Evolutionary conservation across 78 protist genomes (phyloP).

Genomic region (Dictyostelium intermedium): DNA sequence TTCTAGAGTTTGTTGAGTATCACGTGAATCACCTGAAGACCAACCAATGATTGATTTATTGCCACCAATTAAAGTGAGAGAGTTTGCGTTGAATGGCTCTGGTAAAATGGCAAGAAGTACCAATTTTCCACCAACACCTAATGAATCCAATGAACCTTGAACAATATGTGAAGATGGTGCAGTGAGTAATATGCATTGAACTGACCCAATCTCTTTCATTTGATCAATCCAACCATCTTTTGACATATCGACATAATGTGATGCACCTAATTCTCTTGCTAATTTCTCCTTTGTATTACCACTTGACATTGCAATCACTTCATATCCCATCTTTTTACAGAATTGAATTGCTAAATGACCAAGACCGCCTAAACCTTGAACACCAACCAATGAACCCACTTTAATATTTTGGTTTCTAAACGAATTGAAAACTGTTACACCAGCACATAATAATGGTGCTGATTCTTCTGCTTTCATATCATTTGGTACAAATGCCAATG

Average conservation of each 20-base stretch:
- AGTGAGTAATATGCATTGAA: not conserved
- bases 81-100: not conserved
- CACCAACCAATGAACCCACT: conserved; percentile 45
- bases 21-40: conserved; percentile 12
- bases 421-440: conserved; percentile 77
- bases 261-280: conserved; percentile 57
- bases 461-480: not conserved
- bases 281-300: not conserved
- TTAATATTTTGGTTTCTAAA: conserved; percentile 26
- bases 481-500: conserved; percentile 37
- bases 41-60: conserved; percentile 8
- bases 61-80: not conserved
- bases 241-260: conserved; percentile 10
- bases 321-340: conserved; percentile 65
- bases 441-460: conserved; percentile 82
- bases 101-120: not conserved
- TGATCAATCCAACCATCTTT: not conserved
- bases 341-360: conserved; percentile 86
- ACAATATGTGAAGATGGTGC: not conserved
- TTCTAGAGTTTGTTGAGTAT: not conserved
- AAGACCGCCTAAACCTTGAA: conserved; percentile 85
- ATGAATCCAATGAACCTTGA: not conserved
- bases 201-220: not conserved
- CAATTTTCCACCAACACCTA: not conserved
- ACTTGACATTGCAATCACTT: conserved; percentile 50